phyloP scores from a whole-genome alignment of 2,329 filamentous ascomycete species.

The Rutstroemia sp. region DNA sequence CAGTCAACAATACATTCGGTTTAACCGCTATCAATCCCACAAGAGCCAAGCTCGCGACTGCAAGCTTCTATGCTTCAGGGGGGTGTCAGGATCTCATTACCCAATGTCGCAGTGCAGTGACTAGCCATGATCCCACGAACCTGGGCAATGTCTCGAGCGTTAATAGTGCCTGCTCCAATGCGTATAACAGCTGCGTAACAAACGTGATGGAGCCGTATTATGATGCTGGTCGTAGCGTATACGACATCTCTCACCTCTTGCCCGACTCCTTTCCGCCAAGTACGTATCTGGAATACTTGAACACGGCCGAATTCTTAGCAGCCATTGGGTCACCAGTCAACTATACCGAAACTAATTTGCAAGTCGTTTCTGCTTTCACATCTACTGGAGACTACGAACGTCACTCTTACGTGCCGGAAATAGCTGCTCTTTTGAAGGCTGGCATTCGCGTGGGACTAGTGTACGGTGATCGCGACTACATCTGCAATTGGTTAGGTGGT shows the following conservation, averaged over 20 bases:
- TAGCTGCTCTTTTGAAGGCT: slow-evolving; percentile 52
- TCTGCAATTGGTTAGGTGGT: slow-evolving; percentile 67
- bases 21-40: slow-evolving; percentile 48
- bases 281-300: slow-evolving; percentile 58
- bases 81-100: slow-evolving; percentile 49
- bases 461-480: slow-evolving; percentile 59
- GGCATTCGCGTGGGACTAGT: slow-evolving; percentile 65
- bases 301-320: slow-evolving; percentile 50
- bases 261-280: slow-evolving; percentile 55
- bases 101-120: slow-evolving; percentile 41
- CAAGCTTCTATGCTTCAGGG: slow-evolving; percentile 37
- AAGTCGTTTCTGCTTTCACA: slow-evolving; percentile 41
- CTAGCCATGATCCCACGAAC: slow-evolving; percentile 34
- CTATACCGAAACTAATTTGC: slow-evolving; percentile 43
- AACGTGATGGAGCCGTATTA: slow-evolving; percentile 30
- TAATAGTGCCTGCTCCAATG: slow-evolving; percentile 30
- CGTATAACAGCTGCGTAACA: slow-evolving; percentile 29
- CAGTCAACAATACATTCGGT: slow-evolving; percentile 59
- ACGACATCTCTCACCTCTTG: slow-evolving; percentile 30
- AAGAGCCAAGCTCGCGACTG: slow-evolving; percentile 39
- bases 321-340: slow-evolving; percentile 57
- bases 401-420: slow-evolving; percentile 49
- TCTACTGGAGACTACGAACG: slow-evolving; percentile 55
- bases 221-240: slow-evolving; percentile 29
- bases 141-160: slow-evolving; percentile 33